Percentiles rank a stretch among this genome's conserved stretches.
Conservation (phyloP, 2,329 filamentous ascomycete genomes). For the Mollisia scopiformis region DNA sequence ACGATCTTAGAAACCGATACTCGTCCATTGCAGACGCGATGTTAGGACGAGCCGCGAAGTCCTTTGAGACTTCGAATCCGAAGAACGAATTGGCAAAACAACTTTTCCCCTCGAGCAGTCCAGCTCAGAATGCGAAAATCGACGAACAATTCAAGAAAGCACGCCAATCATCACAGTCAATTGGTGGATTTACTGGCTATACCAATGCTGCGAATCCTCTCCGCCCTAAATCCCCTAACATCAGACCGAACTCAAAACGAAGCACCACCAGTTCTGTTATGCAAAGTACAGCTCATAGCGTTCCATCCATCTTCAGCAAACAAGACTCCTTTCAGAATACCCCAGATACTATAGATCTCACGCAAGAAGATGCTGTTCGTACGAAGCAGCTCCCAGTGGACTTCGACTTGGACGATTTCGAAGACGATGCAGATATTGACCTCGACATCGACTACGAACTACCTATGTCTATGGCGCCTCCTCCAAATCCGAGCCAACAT, state of each 20-base stretch:
- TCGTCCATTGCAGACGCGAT: conserved; percentile 39
- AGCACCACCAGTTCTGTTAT: conserved; percentile 1
- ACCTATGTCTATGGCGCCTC: conserved; percentile 29
- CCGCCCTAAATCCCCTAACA: conserved; percentile 28
- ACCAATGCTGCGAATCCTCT: conserved; percentile 24
- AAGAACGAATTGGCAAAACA: conserved; percentile 46
- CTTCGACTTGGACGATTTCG: conserved; percentile 80
- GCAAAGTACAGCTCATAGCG: conserved; percentile 38
- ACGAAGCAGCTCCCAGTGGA: conserved; percentile 21
- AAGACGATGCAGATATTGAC: conserved; percentile 79
- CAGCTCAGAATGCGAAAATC: conserved; percentile 49
- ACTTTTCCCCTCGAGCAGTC: conserved; percentile 61
- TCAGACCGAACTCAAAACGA: conserved; percentile 16
- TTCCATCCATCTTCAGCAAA: conserved; percentile 34
- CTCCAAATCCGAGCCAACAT: conserved; percentile 50
- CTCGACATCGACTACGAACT: conserved; percentile 58
- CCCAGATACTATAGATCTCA: conserved; percentile 42
- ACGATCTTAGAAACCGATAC: conserved; percentile 20
- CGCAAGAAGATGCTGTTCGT: conserved; percentile 31
- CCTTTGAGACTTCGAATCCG: conserved; percentile 22
- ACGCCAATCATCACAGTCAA: conserved; percentile 40
- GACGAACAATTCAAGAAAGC: conserved; percentile 53
- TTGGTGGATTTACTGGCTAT: conserved; percentile 40
- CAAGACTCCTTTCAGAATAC: conserved; percentile 53
- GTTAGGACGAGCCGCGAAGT: conserved; percentile 35